Base-by-base conservation (phyloP, 1,139 yeast species). In the Wickerhamomyces sp. region DNA sequence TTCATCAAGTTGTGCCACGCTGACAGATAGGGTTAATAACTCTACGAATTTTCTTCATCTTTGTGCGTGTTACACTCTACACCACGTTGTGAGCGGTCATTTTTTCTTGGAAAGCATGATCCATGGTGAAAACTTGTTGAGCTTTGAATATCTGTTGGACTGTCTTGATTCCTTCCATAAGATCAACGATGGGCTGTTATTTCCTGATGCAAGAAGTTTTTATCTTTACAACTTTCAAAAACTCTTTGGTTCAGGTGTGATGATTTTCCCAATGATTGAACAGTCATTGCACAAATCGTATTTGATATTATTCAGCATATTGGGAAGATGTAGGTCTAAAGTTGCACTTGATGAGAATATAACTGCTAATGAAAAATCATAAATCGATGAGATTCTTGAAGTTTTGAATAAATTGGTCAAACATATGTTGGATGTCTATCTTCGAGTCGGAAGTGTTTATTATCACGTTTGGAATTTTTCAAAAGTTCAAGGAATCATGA, bases 391-490 rank as follows among this genome's bases (percentile, higher is more conserved):
- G 4, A 40, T 46, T n/a, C 28, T 36, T 8, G 37, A 34, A 3
- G 9, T 30, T 8, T 16, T 33, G 14, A 23, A 17, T 6, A 21
- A 16, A 5, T 23, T 38, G 2, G 30, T 33, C 19, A 37, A 22
- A 4, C 37, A 36, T 12, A 23, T 42, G 8, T 18, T 43, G 5
- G 28, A 36, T 5, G 39, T 40, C 5, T 42, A 35, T 17, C 32
- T 31, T 13, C 23, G 21, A 4, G 31, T 45, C 12, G 32, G 48
- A 5, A 46, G 44, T 25, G 33, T 28, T 2, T 49, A 49, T 27
- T 49, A 47, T 32, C 54, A 47, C 28, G 27, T 40, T 2, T 49
- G 54, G 54, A 41, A 42, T 4, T 36, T 43, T 11, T 31, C 45
- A 14, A 49, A 44, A 28, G 34, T 47, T 17, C 49, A 49, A 23